Evolutionary conservation across 768 basidiomycete species (phyloP).

Genomic region (Sporobolomyces phaffii): DNA sequence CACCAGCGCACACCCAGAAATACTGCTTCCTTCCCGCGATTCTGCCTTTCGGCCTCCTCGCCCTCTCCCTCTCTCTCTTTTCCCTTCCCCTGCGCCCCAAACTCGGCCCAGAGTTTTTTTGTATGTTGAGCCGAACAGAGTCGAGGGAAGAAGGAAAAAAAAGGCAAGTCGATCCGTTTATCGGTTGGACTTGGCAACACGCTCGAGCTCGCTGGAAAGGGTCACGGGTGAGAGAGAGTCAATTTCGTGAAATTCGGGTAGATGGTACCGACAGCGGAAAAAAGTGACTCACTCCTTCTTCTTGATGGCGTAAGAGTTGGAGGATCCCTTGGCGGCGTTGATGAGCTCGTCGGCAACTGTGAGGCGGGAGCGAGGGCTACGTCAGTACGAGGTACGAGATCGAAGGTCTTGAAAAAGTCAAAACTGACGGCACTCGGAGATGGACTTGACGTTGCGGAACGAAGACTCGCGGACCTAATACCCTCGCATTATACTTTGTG

Average conservation of each 20-base stretch:
- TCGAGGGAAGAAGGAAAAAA: too few species aligned
- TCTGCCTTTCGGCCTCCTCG: too few species aligned
- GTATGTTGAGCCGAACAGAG: too few species aligned
- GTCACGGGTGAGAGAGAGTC: neutral
- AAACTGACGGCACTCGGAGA: constrained; percentile 70
- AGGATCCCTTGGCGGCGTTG: constrained; percentile 99
- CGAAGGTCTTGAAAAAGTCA: neutral
- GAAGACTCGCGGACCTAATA: constrained; percentile 93
- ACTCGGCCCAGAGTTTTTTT: too few species aligned
- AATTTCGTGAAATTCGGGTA: neutral
- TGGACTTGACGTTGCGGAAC: constrained; percentile 99
- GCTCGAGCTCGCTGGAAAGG: constrained; percentile 97
- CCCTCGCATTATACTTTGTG: too few species aligned
- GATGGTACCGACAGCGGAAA: neutral
- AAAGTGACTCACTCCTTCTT: constrained; percentile 40
- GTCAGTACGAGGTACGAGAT: neutral
- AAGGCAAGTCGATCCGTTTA: too few species aligned
- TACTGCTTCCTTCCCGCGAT: too few species aligned
- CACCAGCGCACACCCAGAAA: too few species aligned
- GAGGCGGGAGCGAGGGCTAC: neutral
- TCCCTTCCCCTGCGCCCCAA: too few species aligned
- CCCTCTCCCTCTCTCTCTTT: too few species aligned
- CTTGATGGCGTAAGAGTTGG: constrained; percentile 99
- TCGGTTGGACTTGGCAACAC: constrained; percentile 99
- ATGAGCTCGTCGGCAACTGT: constrained; percentile 90